Percentiles rank a stretch among this genome's conserved stretches.
Conservation (phyloP, 139 green algal species). For the Yamagishiella unicocca region DNA sequence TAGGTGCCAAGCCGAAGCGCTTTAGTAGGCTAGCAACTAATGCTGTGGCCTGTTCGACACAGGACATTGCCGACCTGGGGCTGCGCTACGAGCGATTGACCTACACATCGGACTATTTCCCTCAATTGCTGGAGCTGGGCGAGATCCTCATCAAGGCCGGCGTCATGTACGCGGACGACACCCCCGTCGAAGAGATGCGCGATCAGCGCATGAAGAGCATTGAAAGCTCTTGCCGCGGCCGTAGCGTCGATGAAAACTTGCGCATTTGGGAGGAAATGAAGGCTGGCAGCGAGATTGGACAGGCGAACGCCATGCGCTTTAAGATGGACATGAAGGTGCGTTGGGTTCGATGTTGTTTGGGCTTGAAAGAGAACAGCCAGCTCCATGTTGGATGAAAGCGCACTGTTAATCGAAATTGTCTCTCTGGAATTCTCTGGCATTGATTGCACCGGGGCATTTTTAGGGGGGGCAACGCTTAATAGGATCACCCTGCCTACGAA, state of each 20-base stretch:
- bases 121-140: slow-evolving; percentile 77
- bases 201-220: slow-evolving; percentile 88
- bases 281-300: slow-evolving; percentile 78
- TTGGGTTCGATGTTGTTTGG: not conserved
- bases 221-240: slow-evolving; percentile 77
- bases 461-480: not conserved
- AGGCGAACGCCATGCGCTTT: slow-evolving; percentile 88
- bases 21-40: too few species aligned
- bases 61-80: slow-evolving; percentile 87
- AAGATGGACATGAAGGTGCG: slow-evolving; percentile 94
- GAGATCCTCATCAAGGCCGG: slow-evolving; percentile 92
- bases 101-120: slow-evolving; percentile 96
- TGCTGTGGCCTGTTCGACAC: too few species aligned
- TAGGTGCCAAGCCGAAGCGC: too few species aligned
- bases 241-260: slow-evolving; percentile 90
- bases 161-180: slow-evolving; percentile 96
- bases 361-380: too few species aligned
- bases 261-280: slow-evolving; percentile 93
- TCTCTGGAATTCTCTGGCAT: not conserved
- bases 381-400: not conserved
- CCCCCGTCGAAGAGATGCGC: slow-evolving; percentile 80
- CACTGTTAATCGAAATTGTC: not conserved
- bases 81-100: slow-evolving; percentile 84
- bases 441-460: not conserved
- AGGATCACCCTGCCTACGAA: slow-evolving; percentile 3